Evolutionary conservation across 106 monocot species (phyloP).

Genomic region (Chionographis japonica): DNA sequence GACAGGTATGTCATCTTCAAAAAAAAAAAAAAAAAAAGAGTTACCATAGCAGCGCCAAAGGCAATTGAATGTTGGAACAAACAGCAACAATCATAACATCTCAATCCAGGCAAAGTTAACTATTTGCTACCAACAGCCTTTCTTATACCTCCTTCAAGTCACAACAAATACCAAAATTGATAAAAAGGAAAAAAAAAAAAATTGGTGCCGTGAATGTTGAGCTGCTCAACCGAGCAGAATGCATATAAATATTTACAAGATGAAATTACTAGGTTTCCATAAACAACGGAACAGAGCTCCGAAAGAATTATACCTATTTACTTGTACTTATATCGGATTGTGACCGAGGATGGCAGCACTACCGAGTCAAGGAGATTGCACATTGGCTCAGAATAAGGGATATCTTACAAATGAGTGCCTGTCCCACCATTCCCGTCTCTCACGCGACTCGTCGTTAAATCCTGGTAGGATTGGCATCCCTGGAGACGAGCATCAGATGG

Average conservation of each 20-base stretch:
- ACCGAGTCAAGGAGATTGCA: constrained; percentile 6
- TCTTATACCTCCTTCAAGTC: neutral
- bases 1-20: too few relatives aligned
- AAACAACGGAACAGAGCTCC: constrained; percentile 2
- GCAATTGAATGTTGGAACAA: too few relatives aligned
- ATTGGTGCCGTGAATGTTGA: neutral
- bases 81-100: too few relatives aligned
- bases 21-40: too few relatives aligned
- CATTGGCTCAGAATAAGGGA: neutral
- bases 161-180: neutral
- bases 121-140: too few relatives aligned
- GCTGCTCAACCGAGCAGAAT: constrained; percentile 3
- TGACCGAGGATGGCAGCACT: neutral
- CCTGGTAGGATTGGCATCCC: neutral
- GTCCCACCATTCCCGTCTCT: too few relatives aligned
- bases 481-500: neutral
- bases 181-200: neutral
- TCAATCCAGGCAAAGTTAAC: too few relatives aligned
- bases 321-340: neutral
- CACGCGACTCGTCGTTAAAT: too few relatives aligned
- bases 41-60: too few relatives aligned
- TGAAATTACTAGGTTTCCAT: constrained; percentile 1
- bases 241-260: constrained; percentile 20
- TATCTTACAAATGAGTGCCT: constrained; percentile 28
- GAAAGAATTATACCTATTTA: constrained; percentile 11